Conservation (phyloP, 495 filamentous ascomycete genomes). For the Neurospora sp. region DNA sequence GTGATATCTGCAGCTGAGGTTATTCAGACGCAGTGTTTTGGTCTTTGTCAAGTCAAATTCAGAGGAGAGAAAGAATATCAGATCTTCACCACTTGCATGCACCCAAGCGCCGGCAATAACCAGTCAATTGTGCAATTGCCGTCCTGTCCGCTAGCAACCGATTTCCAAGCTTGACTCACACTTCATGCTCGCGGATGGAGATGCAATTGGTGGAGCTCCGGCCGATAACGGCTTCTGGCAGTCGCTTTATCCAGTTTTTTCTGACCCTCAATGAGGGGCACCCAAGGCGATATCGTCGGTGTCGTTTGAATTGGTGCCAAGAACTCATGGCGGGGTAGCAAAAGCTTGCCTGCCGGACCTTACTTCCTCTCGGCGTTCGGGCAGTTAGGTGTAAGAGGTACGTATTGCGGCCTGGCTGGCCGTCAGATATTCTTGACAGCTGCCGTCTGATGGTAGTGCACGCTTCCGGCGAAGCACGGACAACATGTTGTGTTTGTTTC, state of each 20-base stretch:
- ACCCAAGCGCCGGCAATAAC: neutral
- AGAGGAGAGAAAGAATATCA: neutral
- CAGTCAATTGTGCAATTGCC: neutral
- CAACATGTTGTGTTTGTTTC: neutral
- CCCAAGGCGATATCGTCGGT: neutral
- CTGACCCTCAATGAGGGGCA: neutral
- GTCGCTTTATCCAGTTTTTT: neutral
- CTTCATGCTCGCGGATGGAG: neutral
- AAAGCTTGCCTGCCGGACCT: neutral
- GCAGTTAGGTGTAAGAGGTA: neutral
- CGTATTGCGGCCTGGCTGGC: neutral
- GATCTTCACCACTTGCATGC: neutral
- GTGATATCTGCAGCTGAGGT: slow-evolving; percentile 2
- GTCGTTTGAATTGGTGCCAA: neutral
- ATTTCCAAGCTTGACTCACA: neutral
- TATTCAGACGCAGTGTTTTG: slow-evolving; percentile 7
- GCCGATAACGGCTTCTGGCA: neutral
- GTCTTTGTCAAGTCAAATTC: neutral
- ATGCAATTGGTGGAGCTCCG: neutral
- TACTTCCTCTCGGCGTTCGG: neutral
- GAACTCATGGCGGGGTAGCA: neutral
- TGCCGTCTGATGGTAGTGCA: neutral
- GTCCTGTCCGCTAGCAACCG: neutral
- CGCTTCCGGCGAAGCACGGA: neutral
- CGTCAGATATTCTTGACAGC: neutral